Evolutionary conservation across 371 early-diverging fungal species (phyloP), one percentile per base, ranked within the genome.

Genomic region (Lichtheimia ornata): DNA sequence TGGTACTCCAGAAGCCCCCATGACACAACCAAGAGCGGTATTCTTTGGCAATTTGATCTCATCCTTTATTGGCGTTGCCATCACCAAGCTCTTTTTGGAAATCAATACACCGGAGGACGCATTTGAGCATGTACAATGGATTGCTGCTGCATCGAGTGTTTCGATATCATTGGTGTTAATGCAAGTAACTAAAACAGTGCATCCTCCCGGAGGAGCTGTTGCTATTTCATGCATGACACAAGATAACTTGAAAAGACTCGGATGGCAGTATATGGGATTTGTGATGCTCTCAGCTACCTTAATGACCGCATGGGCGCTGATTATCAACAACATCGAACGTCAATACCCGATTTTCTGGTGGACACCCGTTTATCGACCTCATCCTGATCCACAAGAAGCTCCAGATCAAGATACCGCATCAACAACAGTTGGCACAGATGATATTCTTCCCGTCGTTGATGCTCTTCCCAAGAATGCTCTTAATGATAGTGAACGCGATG

Each of bases 191-290:
- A 81, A 82, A 30, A 89, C 88, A 2, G 82, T 89, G 5, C 91
- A 93, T 52, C 92, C 93, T 11, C 93, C 93, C 4, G 91, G 84
- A 2, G 80, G 80, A 14, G 91, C 93, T 0, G 84, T 92, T 0
- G 88, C 92, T 0, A 67, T 90, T 53, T 76, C 91, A 41, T 88
- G 89, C 11, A 81, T 79, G 4, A 63, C 78, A 0, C 78, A 83
- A 6, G 43, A 61, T 1, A 69, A 52, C 3, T 71, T 85, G 20
- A 70, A 75, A 4, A 67, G 73, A 0, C 72, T 87, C 0, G 85
- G 87, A 0, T 90, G 83, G 68, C 69, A 83, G 59, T 91, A 84
- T 58, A 77, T 90, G 58, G 79, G 84, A 12, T 65, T 86, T 14
- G 82, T 89, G 6, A 63, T 69, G 0, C 51, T 91, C 3, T 83